Percentiles rank a stretch among this genome's conserved stretches.
Conservation (phyloP, 2,329 filamentous ascomycete species). For the Stagonosporopsis chrysanthemi region DNA sequence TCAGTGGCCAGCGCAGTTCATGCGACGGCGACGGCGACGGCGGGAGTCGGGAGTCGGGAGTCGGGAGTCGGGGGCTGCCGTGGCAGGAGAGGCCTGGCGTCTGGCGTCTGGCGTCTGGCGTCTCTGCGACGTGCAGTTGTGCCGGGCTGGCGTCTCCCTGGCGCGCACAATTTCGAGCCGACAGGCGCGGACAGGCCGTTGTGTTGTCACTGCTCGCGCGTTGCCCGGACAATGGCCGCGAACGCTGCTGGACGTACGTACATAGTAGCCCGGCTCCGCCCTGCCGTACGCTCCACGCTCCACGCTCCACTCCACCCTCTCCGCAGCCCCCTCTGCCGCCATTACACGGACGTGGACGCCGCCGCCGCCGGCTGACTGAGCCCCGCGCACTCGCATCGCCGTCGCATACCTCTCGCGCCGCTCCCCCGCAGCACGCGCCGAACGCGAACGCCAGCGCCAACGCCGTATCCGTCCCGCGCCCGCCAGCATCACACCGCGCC, state of each 20-base stretch:
- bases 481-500: too few species aligned
- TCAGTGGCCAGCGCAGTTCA: conserved; percentile 7
- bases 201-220: conserved; percentile 12
- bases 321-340: conserved; percentile 14
- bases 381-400: conserved; percentile 15
- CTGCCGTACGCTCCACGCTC: too few species aligned
- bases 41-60: too few species aligned
- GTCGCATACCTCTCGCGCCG: conserved; percentile 19
- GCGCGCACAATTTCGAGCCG: conserved; percentile 15
- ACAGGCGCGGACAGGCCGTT: conserved; percentile 6
- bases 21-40: too few species aligned
- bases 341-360: too few species aligned
- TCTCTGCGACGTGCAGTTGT: too few species aligned
- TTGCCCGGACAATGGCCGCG: conserved; percentile 8
- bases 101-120: too few species aligned
- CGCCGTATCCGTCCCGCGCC: too few species aligned
- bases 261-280: background rate
- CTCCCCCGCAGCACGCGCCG: conserved; percentile 7
- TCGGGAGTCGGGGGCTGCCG: conserved; percentile 4
- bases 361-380: conserved; percentile 1
- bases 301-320: background rate
- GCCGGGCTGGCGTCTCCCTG: conserved; percentile 10
- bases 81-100: background rate
- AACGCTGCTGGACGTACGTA: too few species aligned
- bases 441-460: background rate